phyloP scores from a whole-genome alignment of 1,284 basidiomycete species.

The Malassezia dermatis region DNA sequence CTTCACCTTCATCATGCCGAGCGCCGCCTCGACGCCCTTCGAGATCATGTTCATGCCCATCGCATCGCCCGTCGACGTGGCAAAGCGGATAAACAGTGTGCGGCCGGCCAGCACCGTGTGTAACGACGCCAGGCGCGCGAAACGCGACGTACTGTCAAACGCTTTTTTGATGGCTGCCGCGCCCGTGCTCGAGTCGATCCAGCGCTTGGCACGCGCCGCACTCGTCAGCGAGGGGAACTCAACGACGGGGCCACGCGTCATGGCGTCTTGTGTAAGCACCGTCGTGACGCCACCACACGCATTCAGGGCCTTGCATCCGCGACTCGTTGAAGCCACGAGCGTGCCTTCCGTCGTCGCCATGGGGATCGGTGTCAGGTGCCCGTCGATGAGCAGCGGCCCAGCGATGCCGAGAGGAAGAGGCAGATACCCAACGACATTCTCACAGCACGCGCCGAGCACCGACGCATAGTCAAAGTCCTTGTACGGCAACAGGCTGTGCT shows the following conservation, averaged over 20 bases:
- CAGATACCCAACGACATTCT: conserved; percentile 96
- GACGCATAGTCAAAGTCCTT: conserved; percentile 81
- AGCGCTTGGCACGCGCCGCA: conserved; percentile 74
- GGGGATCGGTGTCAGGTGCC: conserved; percentile 73
- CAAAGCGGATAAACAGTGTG: conserved; percentile 89
- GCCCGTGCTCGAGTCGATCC: conserved; percentile 79
- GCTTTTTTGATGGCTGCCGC: conserved; percentile 66
- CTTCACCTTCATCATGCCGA: conserved; percentile 64
- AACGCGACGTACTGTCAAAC: conserved; percentile 70
- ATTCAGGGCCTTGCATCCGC: conserved; percentile 95
- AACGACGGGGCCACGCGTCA: conserved; percentile 96
- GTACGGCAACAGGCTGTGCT: conserved; percentile 72
- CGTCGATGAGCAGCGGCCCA: conserved; percentile 86
- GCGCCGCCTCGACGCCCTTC: conserved; percentile 63
- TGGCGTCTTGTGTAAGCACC: conserved; percentile 81
- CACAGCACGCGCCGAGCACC: conserved; percentile 94
- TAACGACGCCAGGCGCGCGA: conserved; percentile 40
- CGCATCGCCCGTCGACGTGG: conserved; percentile 88
- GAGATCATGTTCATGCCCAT: conserved; percentile 99
- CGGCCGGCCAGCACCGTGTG: conserved; percentile 44
- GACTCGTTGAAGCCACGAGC: conserved; percentile 88
- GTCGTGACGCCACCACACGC: conserved; percentile 89
- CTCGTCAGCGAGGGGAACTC: conserved; percentile 75
- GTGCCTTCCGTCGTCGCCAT: conserved; percentile 99
- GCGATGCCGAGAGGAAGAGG: conserved; percentile 93